Percentiles rank a stretch among this genome's conserved stretches.
phyloP scores from a whole-genome alignment of 192 early-diverging fungal species.

The Phlyctochytrium planicorne region DNA sequence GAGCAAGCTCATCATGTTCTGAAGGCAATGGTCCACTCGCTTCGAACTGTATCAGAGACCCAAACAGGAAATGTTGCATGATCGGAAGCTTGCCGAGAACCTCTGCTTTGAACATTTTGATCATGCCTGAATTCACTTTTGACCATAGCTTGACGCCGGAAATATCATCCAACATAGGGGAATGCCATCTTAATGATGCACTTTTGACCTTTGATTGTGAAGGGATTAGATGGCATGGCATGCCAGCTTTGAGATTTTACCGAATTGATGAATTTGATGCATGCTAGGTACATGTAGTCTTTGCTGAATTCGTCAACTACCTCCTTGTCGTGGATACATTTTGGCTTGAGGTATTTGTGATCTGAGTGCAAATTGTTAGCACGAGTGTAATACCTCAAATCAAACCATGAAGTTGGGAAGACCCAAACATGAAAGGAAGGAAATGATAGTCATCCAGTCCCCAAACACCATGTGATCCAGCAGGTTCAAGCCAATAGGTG shows the following conservation, averaged over 20 bases:
- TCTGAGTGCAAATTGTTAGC: constrained; percentile 34
- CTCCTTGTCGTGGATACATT: constrained; percentile 89
- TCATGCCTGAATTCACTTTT: constrained; percentile 88
- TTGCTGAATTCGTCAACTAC: constrained; percentile 85
- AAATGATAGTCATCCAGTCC: constrained; percentile 98
- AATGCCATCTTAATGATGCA: constrained; percentile 69
- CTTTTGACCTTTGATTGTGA: constrained; percentile 37
- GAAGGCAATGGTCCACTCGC: constrained; percentile 18
- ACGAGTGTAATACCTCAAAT: constrained; percentile 3
- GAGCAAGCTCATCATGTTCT: constrained; percentile 48
- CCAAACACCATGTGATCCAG: constrained; percentile 99
- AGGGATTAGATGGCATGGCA: background rate
- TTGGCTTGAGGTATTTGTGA: constrained; percentile 90
- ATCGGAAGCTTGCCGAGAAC: constrained; percentile 86
- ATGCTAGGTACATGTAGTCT: constrained; percentile 94
- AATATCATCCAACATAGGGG: constrained; percentile 93
- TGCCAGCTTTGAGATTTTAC: constrained; percentile 37
- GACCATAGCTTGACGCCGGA: constrained; percentile 82
- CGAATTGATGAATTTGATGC: constrained; percentile 89
- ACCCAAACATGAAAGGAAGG: constrained; percentile 91
- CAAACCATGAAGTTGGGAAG: constrained; percentile 75
- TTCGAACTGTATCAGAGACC: constrained; percentile 73
- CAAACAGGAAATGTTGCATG: constrained; percentile 96
- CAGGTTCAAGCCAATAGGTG: constrained; percentile 95
- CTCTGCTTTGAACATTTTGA: constrained; percentile 93